Evolutionary conservation across 2,329 filamentous ascomycete species (phyloP).

Genomic region (Metarhizium anisopliae): DNA sequence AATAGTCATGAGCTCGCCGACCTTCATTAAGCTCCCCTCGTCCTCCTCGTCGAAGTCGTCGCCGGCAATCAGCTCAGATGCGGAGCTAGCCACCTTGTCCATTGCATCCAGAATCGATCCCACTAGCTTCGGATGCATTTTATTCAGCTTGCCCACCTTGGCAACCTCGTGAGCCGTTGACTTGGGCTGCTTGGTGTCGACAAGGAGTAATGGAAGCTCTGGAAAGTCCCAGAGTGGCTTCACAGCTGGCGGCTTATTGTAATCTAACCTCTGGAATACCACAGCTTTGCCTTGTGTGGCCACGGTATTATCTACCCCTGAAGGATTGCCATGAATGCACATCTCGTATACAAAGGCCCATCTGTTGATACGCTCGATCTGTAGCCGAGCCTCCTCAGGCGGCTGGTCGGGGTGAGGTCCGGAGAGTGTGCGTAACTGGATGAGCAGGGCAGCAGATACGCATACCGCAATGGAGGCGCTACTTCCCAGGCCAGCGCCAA

Average conservation of each 20-base stretch:
- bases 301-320: constrained; percentile 95
- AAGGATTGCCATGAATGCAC: constrained; percentile 95
- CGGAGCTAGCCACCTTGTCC: constrained; percentile 57
- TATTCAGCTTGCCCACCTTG: constrained; percentile 69
- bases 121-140: constrained; percentile 66
- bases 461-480: constrained; percentile 94
- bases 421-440: constrained; percentile 80
- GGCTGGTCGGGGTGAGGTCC: constrained; percentile 91
- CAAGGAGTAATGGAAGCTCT: constrained; percentile 78
- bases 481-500: constrained; percentile 82
- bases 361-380: constrained; percentile 90
- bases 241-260: constrained; percentile 67
- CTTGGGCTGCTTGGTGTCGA: constrained; percentile 82
- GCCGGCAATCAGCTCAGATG: constrained; percentile 44
- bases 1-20: constrained; percentile 84
- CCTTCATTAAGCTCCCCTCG: constrained; percentile 53
- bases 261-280: constrained; percentile 74
- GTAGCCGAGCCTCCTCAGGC: constrained; percentile 73
- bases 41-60: constrained; percentile 59
- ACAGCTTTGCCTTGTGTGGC: constrained; percentile 90
- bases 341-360: constrained; percentile 98
- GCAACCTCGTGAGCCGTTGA: constrained; percentile 78
- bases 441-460: constrained; percentile 69
- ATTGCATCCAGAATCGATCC: constrained; percentile 79
- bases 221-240: constrained; percentile 78